Evolutionary conservation across 2,329 filamentous ascomycete species (phyloP), one percentile per base, ranked within the genome.

Genomic region (Claviceps humidiphila): DNA sequence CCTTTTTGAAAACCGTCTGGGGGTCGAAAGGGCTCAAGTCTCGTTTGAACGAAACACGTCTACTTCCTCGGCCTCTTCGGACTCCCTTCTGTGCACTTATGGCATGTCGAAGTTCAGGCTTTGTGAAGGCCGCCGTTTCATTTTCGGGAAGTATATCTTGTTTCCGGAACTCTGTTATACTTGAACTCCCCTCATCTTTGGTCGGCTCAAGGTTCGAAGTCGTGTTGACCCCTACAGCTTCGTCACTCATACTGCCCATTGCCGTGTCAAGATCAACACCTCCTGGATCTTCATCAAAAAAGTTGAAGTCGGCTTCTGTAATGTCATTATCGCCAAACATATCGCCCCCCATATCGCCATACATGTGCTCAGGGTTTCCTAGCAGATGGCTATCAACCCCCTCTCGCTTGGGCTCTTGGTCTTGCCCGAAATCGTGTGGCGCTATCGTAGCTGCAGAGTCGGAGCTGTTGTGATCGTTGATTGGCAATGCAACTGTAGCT

Each of bases 291-390:
- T 85, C 82, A 59, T 91, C 86, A 58, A 91, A 91, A 65, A 90
- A 91, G 63, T 79, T 87, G 63, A 91, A 91, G 61, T 93, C 87
- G 5, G 81, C 86, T 58, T 93, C 87, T 1, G 84, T 89, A n/a
- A 91, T 75, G 57, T 82, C 79, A 56, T 80, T 77, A n/a, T 82
- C 78, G n/a, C 76, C 81, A 66, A 87, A 88, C 58, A 84, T 78
- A 57, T 87, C 83, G 8, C 77, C 78, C 13, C 81, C 81, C 58
- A 86, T 73, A 51, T 87, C 84, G 20, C 77, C 82, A 60, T 87
- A 87, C 5, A 88, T 69, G 58, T 84, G 74, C 34, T 79, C 78
- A 8, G 74, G 70, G 24, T 76, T 76, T 37, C 66, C 64, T 5
- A 74, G 70, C 22, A 73, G 62, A 34, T 70, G 69, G 46, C 64